Conservation (phyloP, 2,329 filamentous ascomycete genomes). For the Elsinoe perseae region DNA sequence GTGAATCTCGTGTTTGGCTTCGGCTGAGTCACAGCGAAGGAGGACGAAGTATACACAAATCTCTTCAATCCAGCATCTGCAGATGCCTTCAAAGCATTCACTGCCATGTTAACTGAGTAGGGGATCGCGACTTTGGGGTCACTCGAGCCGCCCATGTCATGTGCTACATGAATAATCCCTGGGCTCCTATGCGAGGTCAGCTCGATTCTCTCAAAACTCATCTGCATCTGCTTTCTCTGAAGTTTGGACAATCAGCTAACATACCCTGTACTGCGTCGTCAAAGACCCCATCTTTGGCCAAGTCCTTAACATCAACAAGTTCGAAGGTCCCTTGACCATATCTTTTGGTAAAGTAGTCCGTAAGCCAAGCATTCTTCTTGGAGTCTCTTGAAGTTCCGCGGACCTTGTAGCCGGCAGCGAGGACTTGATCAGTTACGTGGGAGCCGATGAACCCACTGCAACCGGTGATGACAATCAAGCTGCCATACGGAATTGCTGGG, state of each 20-base stretch:
- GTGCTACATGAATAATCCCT: conserved; percentile 42
- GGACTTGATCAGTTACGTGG: conserved; percentile 26
- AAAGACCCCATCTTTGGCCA: conserved; percentile 33
- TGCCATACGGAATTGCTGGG: background rate
- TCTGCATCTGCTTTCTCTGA: too few species aligned
- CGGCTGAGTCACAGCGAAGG: conserved; percentile 31
- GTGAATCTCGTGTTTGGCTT: conserved; percentile 30
- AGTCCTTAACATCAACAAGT: conserved; percentile 33
- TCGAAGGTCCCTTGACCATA: conserved; percentile 31
- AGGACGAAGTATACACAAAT: conserved; percentile 39
- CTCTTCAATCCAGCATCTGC: conserved; percentile 35
- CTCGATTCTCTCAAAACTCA: too few species aligned
- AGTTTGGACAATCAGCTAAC: too few species aligned
- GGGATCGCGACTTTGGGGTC: conserved; percentile 40
- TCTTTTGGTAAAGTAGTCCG: conserved; percentile 22
- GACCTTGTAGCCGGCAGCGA: conserved; percentile 26
- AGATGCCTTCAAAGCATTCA: background rate
- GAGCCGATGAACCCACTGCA: conserved; percentile 25
- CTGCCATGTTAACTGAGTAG: conserved; percentile 3
- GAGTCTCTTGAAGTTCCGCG: conserved; percentile 24
- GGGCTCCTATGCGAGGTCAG: conserved; percentile 27
- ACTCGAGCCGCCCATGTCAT: conserved; percentile 32
- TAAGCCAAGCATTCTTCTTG: conserved; percentile 23
- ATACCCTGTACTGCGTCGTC: conserved; percentile 34
- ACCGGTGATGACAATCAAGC: conserved; percentile 25